Percentiles rank a stretch among this genome's conserved stretches.
Conservation (phyloP, 495 filamentous ascomycete genomes). For the Aspergillus panamensis region DNA sequence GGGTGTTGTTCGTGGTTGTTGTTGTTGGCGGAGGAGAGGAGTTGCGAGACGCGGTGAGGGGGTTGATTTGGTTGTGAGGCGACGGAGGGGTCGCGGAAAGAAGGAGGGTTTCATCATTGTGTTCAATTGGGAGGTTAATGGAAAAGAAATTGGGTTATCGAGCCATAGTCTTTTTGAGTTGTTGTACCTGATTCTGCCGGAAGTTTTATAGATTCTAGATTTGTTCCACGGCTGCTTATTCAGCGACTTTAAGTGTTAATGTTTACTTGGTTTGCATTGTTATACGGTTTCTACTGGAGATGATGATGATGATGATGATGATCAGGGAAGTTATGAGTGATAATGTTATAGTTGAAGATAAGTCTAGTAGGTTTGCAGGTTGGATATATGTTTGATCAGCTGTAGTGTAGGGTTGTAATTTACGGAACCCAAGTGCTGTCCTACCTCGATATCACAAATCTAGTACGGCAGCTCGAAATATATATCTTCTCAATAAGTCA, state of each 20-base stretch:
- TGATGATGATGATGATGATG: too few species aligned
- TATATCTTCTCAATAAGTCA: neutral
- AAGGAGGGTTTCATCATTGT: neutral
- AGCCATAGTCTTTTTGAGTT: neutral
- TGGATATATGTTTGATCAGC: too few species aligned
- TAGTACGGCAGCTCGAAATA: neutral
- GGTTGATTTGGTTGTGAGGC: neutral
- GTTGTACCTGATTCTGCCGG: neutral
- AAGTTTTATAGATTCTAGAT: slow-evolving; percentile 4
- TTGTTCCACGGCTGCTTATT: neutral
- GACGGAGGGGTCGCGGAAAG: neutral
- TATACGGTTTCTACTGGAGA: too few species aligned
- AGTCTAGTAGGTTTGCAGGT: too few species aligned
- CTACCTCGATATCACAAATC: too few species aligned
- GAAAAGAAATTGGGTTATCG: neutral
- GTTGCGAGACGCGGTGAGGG: neutral
- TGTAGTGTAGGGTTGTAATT: too few species aligned
- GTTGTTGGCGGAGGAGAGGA: neutral
- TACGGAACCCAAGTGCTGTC: too few species aligned
- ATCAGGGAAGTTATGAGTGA: too few species aligned
- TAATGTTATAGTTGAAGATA: too few species aligned
- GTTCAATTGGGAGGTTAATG: neutral
- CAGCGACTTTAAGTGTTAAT: neutral
- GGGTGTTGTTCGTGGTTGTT: slow-evolving; percentile 11
- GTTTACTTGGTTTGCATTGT: neutral